Conservation (phyloP, 805 yeast species). For the Yamadazyma sp. region DNA sequence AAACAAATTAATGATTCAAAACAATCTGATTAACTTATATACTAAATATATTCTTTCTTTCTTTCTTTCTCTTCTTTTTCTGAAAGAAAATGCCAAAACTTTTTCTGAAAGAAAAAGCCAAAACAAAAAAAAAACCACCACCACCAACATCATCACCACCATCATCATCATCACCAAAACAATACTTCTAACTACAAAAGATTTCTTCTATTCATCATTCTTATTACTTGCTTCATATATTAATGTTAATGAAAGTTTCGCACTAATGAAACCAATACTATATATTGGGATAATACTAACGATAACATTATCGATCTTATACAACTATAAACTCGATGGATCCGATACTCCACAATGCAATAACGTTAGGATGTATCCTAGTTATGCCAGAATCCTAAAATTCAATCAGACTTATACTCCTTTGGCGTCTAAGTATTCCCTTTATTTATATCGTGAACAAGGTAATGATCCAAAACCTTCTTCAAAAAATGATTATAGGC, state of each 20-base stretch:
- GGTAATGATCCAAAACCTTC: slow-evolving; percentile 58
- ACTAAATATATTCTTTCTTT: too few relatives aligned
- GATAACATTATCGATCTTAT: slow-evolving; percentile 10
- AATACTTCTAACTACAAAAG: too few relatives aligned
- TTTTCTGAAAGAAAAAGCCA: too few relatives aligned
- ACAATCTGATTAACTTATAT: too few relatives aligned
- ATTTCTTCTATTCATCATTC: too few relatives aligned
- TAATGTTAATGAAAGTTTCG: background rate
- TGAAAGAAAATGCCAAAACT: too few relatives aligned
- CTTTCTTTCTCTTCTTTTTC: too few relatives aligned
- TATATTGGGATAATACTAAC: slow-evolving; percentile 6
- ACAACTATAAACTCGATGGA: slow-evolving; percentile 18
- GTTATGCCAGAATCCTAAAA: slow-evolving; percentile 70
- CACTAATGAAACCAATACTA: slow-evolving; percentile 1
- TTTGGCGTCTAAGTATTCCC: slow-evolving; percentile 77
- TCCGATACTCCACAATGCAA: slow-evolving; percentile 50
- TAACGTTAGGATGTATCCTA: slow-evolving; percentile 76
- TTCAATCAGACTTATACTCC: slow-evolving; percentile 69
- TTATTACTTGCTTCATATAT: too few relatives aligned
- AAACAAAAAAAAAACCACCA: too few relatives aligned
- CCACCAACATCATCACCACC: too few relatives aligned
- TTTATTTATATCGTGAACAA: slow-evolving; percentile 84
- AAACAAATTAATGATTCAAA: slow-evolving; percentile 1
- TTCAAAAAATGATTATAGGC: slow-evolving; percentile 25
- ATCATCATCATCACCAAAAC: too few relatives aligned